Conservation (phyloP, 352 stramenopile species). For the Phytopythium oedochilum region DNA sequence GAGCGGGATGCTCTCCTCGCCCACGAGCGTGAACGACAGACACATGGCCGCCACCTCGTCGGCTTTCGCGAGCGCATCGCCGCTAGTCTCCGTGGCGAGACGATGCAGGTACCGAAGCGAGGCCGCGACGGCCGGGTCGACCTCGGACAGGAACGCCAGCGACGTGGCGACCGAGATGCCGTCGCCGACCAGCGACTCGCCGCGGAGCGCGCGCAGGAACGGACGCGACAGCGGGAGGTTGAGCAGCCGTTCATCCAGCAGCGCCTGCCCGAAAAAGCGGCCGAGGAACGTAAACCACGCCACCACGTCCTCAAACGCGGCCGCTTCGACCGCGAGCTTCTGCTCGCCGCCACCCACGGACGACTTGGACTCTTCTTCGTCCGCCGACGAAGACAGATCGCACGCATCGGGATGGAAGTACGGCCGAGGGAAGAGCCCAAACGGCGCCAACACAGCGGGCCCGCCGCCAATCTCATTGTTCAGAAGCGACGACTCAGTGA, state of each 20-base stretch:
- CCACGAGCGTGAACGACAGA: slow-evolving; percentile 75
- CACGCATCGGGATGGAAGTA: slow-evolving; percentile 7
- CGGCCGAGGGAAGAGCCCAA: slow-evolving; percentile 50
- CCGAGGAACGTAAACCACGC: slow-evolving; percentile 73
- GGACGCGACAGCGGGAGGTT: slow-evolving; percentile 76
- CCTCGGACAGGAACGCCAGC: slow-evolving; percentile 50
- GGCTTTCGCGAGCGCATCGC: neutral
- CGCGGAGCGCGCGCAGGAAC: slow-evolving; percentile 56
- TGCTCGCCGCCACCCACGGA: neutral
- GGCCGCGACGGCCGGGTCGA: slow-evolving; percentile 66
- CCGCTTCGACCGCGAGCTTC: slow-evolving; percentile 5
- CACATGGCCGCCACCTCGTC: slow-evolving; percentile 56
- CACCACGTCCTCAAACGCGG: slow-evolving; percentile 23
- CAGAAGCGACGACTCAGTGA: slow-evolving; percentile 35
- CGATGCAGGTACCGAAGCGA: slow-evolving; percentile 59
- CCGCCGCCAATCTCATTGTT: slow-evolving; percentile 18
- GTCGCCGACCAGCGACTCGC: slow-evolving; percentile 42
- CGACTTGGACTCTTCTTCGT: slow-evolving; percentile 14
- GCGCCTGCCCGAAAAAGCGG: slow-evolving; percentile 60
- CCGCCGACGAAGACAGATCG: neutral
- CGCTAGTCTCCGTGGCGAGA: slow-evolving; percentile 15
- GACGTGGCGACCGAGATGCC: slow-evolving; percentile 39
- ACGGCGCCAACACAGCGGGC: slow-evolving; percentile 39
- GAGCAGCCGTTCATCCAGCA: slow-evolving; percentile 81
- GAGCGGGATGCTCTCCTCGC: slow-evolving; percentile 54